phyloP scores from a whole-genome alignment of 495 filamentous ascomycete species.

The Haplographium delicatum region DNA sequence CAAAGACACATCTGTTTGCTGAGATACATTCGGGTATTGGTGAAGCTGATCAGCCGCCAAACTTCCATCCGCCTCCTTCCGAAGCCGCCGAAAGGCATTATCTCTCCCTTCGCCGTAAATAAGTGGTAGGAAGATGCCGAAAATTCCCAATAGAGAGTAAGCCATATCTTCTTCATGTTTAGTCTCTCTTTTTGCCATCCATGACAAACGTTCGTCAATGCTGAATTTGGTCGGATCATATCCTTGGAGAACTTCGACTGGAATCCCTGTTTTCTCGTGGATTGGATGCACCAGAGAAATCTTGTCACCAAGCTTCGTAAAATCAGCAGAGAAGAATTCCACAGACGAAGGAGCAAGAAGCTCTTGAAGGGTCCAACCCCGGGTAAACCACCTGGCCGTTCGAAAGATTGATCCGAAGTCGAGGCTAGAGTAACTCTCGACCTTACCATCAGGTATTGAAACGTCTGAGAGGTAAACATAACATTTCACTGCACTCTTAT shows the following conservation, averaged over 20 bases:
- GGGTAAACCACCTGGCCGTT: background rate
- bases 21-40: background rate
- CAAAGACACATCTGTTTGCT: too few relatives aligned
- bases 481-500: constrained; percentile 18
- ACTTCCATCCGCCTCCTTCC: constrained; percentile 21
- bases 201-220: constrained; percentile 28
- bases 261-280: constrained; percentile 20
- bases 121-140: constrained; percentile 28
- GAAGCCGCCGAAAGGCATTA: background rate
- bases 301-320: constrained; percentile 3
- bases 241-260: constrained; percentile 14
- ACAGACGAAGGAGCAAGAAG: constrained; percentile 1
- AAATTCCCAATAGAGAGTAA: constrained; percentile 30
- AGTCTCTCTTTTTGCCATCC: constrained; percentile 28
- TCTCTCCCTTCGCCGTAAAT: constrained; percentile 24
- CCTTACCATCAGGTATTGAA: background rate
- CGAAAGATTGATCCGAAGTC: constrained; percentile 4
- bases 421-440: background rate
- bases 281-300: background rate
- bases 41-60: background rate
- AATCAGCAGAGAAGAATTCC: constrained; percentile 4
- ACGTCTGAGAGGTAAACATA: constrained; percentile 16
- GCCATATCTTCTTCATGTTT: constrained; percentile 25
- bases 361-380: too few relatives aligned
- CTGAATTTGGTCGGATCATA: constrained; percentile 5